Base-by-base conservation (phyloP, 169 alveolate genomes). In the Plasmodium falciparum region DNA sequence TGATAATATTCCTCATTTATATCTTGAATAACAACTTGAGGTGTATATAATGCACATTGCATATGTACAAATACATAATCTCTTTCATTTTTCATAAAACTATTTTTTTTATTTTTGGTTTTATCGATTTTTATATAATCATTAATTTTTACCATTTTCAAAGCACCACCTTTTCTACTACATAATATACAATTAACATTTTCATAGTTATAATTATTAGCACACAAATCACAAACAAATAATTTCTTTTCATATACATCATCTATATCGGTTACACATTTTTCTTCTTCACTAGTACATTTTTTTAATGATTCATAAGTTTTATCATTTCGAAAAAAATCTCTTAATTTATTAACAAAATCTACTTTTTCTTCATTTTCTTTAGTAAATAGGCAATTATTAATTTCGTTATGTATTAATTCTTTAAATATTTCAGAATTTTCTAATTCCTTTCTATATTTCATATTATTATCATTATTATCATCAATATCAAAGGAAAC, bases 131-230 rank as follows among this genome's bases (percentile, higher is more conserved):
- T 83, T 3, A 56, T 58, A 12, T 43, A 17, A 56, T 83, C 91
- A 83, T 59, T 83, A 2, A 83, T 5, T 83, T 33, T 69, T 22
- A 83, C 59, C 15, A 67, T 58, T 83, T 83, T 83, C 8, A 83
- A 54, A 20, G 91, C 91, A 5, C 91, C 91, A 17, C 91, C 91
- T 47, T 62, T 83, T 17, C 91, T 56, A 45, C 91, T 83, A 49
- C 91, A 83, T 33, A 83, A 62, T 43, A 83, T 83, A 33, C 91
- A 83, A 9, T 83, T 83, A 2, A 59, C 91, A 56, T 71, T 83
- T 56, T 83, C 91, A 70, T 67, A 49, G 7, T 17, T 63, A 70
- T 71, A 83, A 83, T 83, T 83, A 58, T 83, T 67, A n/a, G 86
- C 85, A 69, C 91, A 83, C n/a, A 83, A 13, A 69, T 83, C 91